These are phyloP conservation scores for Leptosphaerulina australis DNA, from an alignment of 2,329 filamentous ascomycete genomes.

Conservation along the genomic window DNA sequence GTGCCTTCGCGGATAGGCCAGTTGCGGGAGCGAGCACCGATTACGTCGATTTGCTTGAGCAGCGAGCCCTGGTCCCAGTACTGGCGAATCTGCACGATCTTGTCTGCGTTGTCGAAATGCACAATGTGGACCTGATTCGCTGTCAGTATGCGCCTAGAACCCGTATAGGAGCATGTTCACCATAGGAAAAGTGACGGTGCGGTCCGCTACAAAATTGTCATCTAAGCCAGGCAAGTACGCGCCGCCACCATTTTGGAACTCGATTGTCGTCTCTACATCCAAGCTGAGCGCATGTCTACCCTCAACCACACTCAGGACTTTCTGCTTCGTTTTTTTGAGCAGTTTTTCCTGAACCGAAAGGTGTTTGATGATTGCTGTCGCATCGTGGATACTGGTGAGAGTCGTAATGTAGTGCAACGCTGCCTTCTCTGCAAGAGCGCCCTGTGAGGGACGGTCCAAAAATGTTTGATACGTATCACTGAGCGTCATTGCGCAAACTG, in stretches of 20 bases:
- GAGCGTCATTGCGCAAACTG: constrained; percentile 31
- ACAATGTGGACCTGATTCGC: constrained; percentile 71
- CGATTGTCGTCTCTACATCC: constrained; percentile 81
- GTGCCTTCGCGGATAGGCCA: constrained; percentile 92
- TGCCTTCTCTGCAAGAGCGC: constrained; percentile 53
- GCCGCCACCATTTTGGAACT: constrained; percentile 82
- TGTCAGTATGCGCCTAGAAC: constrained; percentile 14
- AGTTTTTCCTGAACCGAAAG: constrained; percentile 71
- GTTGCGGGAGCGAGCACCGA: constrained; percentile 85
- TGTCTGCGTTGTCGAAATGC: constrained; percentile 74
- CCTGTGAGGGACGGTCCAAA: constrained; percentile 51
- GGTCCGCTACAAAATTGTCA: constrained; percentile 90
- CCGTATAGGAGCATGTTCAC: constrained; percentile 60
- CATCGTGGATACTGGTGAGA: constrained; percentile 72
- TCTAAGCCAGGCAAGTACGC: constrained; percentile 87
- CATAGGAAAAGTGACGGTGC: constrained; percentile 77
- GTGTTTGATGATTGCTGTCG: constrained; percentile 82
- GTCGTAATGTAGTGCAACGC: constrained; percentile 84
- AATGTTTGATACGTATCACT: constrained; percentile 55
- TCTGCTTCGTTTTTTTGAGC: constrained; percentile 83
- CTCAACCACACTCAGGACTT: constrained; percentile 75
- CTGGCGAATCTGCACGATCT: constrained; percentile 85
- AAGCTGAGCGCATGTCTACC: constrained; percentile 70
- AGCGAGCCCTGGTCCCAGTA: constrained; percentile 96
- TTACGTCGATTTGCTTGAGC: constrained; percentile 91